Evolutionary conservation across 768 basidiomycete species (phyloP), one percentile per base, ranked within the genome.

Genomic region (Albatrellus ellisii): DNA sequence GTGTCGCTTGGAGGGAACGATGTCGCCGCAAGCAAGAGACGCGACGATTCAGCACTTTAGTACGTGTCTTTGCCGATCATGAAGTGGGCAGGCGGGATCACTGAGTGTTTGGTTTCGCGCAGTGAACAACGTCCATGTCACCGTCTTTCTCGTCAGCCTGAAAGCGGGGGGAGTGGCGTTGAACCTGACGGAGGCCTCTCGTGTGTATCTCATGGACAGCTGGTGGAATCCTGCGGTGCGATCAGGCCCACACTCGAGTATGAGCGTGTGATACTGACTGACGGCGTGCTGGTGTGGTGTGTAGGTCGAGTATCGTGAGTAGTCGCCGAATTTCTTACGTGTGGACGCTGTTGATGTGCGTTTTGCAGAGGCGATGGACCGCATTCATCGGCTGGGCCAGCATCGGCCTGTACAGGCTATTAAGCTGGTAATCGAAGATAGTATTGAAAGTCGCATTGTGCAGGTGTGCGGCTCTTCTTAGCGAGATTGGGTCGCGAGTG

Each of bases 151-250:
- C 20, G 89, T 99, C 53, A 86, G 82, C 48, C 66, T 99, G 56
- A 98, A 95, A 60, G 94, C 94, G 1, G 94, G 94, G 37, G 92
- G 92, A 57, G 90, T 90, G 4, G 88, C 87, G 3, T 68, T 94
- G 38, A 91, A 91, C 56, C 59, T 91, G 51, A 89, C 87, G 0
- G 87, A 88, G 58, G 91, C 91, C 0, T 89, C 86, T 26, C 83
- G 87, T 21, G 90, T 95, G 15, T 94, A 89, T 60, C 72, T 95
- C 54, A 94, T 97, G 90, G 94, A 94, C 57, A 86, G 83, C 50
- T 94, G 89, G 89, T 94, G 92, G 92, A 98, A 98, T 56, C 92
- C 92, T 6, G 90, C 90, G n/a, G 86, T 82, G 39, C 33, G 43
- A 45, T 18, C 21, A 10, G 21, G n/a, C n/a, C 21, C 15, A 36